Conservation (phyloP, 1,284 basidiomycete genomes). For the Moniliophthora roreri region DNA sequence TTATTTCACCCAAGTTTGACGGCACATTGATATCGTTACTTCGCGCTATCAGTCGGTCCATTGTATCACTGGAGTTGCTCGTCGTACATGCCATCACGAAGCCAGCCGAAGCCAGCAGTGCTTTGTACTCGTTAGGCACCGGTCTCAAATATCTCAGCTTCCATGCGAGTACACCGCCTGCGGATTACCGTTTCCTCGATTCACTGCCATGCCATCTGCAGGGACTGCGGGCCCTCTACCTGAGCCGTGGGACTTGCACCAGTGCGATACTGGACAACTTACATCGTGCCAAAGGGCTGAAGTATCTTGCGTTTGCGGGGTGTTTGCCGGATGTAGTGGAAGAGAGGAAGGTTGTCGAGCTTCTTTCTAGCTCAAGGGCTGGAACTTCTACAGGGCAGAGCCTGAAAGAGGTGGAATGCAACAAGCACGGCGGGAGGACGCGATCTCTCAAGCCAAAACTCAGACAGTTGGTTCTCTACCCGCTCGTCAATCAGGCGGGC, state of each 20-base stretch:
- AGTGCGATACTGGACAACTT: neutral
- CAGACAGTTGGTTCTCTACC: neutral
- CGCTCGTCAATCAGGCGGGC: neutral
- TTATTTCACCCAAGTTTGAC: slow-evolving; percentile 1
- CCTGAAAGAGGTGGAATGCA: too few species aligned
- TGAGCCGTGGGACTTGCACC: slow-evolving; percentile 1
- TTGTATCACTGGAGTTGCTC: neutral
- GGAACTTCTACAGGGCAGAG: too few species aligned
- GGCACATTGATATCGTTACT: neutral
- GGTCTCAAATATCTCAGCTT: neutral
- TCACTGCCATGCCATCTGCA: neutral
- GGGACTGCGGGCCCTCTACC: neutral
- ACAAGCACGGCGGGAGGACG: neutral
- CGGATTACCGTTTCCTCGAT: neutral
- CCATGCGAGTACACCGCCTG: neutral
- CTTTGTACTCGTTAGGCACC: neutral
- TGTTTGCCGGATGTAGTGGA: neutral
- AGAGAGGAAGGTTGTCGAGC: neutral
- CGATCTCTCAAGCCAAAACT: neutral
- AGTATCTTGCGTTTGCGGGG: neutral
- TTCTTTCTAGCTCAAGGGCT: neutral
- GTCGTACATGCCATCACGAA: neutral
- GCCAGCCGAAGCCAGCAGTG: neutral
- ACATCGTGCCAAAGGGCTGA: neutral
- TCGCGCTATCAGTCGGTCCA: neutral